Base-by-base conservation (phyloP, 1,284 basidiomycete species). In the Ganoderma sp. region DNA sequence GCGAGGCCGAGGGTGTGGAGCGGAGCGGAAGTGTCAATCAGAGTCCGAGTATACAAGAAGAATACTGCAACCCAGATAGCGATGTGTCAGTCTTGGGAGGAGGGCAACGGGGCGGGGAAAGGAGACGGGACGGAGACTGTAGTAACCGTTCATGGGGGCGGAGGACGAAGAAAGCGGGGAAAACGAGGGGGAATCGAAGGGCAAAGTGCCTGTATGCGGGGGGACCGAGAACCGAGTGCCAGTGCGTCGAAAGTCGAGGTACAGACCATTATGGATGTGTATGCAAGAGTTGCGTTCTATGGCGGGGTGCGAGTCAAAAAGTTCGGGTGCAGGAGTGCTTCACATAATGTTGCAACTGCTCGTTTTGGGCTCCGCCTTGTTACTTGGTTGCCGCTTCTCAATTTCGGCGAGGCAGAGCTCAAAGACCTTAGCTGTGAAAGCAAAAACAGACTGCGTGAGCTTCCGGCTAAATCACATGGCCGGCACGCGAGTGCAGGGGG, bases 351-450 rank as follows among this genome's bases (percentile, higher is more conserved):
- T 71, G 79, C 92, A 94, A 74, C 81, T 84, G 76, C 82, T 86
- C n/a, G 82, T 78, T 71, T 84, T 84, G 43, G 88, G 88, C 71
- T 84, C 90, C 8, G 83, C 74, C 78, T 90, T 86, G 77, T 84
- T 85, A 68, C 84, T 86, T 42, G 87, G 84, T 62, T 85, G 82
- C 68, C 87, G 83, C 76, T 90, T 91, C 84, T 95, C 93, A 74
- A 98, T 96, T 80, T 98, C 93, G 52, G 83, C 88, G 68, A 98
- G 86, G 77, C 95, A 94, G 56, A 92, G 85, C 75, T 98, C 94
- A 73, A 98, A 98, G 9, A 96, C 95, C 77, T 91, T 90, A 80
- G 85, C 95, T 96, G 75, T 58, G 65, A 69, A 48, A 59, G 17
- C 28, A 41, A 3, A 19, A 15, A 42, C 19, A 50, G 19, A 43